phyloP scores from a whole-genome alignment of 179 eudicot genomes.

The Beta corolliflora region DNA sequence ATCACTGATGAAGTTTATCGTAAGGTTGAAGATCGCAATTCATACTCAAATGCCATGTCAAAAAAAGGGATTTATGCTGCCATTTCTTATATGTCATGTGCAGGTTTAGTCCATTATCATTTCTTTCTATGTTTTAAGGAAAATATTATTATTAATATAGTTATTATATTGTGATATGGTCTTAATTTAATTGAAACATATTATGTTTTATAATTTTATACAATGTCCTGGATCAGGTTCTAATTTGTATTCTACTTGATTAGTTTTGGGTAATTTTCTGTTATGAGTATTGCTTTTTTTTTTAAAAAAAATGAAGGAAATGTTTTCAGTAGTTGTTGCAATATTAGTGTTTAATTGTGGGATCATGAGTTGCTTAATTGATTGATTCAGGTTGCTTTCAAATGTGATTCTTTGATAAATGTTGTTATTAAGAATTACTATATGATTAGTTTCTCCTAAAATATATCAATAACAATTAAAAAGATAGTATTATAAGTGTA shows the following conservation, averaged over 20 bases:
- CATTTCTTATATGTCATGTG: slow-evolving; percentile 49
- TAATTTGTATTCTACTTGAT: background rate
- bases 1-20: slow-evolving; percentile 25
- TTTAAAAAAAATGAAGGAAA: background rate
- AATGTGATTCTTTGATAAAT: too few relatives aligned
- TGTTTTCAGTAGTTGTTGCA: background rate
- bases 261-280: background rate
- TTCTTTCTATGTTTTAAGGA: too few relatives aligned
- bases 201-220: background rate
- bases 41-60: slow-evolving; percentile 32
- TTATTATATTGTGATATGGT: background rate
- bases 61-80: slow-evolving; percentile 47
- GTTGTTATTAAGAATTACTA: too few relatives aligned
- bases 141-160: background rate
- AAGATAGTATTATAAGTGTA: too few relatives aligned
- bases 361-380: background rate
- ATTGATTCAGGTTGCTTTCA: background rate
- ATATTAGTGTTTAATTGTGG: background rate
- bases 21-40: slow-evolving; percentile 17
- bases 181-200: background rate
- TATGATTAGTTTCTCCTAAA: too few relatives aligned
- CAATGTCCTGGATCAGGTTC: background rate
- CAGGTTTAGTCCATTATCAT: slow-evolving; percentile 28
- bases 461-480: too few relatives aligned
- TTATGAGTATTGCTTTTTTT: background rate